These are phyloP conservation scores for Penicillium goetzii DNA, from an alignment of 495 filamentous ascomycete species.

Conservation along the genomic window DNA sequence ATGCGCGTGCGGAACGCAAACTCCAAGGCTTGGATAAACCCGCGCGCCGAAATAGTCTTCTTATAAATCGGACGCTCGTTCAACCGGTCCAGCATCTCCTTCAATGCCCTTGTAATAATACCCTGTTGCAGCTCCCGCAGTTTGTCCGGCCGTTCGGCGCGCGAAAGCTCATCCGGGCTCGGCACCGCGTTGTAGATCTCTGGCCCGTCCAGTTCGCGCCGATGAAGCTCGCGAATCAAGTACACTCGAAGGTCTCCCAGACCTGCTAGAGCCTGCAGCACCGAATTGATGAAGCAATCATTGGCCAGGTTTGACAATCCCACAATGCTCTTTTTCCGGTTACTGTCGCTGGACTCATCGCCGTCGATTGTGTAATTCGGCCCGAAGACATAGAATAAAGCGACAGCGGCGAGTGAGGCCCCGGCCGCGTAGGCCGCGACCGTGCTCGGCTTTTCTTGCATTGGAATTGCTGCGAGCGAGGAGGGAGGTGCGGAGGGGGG, in stretches of 20 bases:
- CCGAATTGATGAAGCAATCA: slow-evolving; percentile 99
- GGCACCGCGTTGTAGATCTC: slow-evolving; percentile 67
- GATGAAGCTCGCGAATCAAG: slow-evolving; percentile 83
- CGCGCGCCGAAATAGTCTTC: slow-evolving; percentile 86
- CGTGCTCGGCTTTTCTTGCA: slow-evolving; percentile 86
- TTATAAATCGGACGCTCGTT: slow-evolving; percentile 93
- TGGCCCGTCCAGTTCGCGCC: slow-evolving; percentile 74
- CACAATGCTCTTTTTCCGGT: slow-evolving; percentile 85
- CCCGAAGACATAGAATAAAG: slow-evolving; percentile 93
- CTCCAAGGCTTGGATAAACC: slow-evolving; percentile 81
- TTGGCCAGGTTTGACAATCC: slow-evolving; percentile 91
- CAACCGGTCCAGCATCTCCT: slow-evolving; percentile 87
- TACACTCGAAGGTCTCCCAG: slow-evolving; percentile 89
- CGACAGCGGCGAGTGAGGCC: slow-evolving; percentile 93
- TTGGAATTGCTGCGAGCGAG: slow-evolving; percentile 40
- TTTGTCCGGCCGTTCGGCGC: slow-evolving; percentile 60
- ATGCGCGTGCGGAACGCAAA: slow-evolving; percentile 85
- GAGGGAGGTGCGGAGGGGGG: slow-evolving; percentile 12
- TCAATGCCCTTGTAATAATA: slow-evolving; percentile 83
- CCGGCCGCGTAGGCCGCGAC: slow-evolving; percentile 93
- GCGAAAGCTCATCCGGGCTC: slow-evolving; percentile 46
- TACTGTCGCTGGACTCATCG: slow-evolving; percentile 62
- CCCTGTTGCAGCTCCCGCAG: slow-evolving; percentile 76
- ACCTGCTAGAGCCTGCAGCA: slow-evolving; percentile 92
- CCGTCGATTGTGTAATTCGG: slow-evolving; percentile 93